Conservation (phyloP, 148 eudicot species). For the Dysphania ambrosioides region DNA sequence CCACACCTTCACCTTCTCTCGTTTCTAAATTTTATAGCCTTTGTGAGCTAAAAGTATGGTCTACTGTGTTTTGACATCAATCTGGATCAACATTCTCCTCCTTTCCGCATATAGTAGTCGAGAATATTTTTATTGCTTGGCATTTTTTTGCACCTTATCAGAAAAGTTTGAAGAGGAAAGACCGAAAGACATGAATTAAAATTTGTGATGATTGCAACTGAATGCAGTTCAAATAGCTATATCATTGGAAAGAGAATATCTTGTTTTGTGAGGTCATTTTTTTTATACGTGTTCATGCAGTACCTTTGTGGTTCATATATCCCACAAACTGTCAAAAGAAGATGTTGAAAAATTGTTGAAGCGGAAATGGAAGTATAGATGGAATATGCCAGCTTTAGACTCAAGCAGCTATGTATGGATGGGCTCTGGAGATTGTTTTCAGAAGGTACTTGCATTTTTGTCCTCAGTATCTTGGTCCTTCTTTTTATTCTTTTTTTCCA, state of each 20-base stretch:
- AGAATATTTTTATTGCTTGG: background rate
- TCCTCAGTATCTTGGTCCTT: background rate
- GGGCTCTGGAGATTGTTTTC: slow-evolving; percentile 59
- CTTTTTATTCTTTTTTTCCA: background rate
- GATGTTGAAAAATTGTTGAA: slow-evolving; percentile 49
- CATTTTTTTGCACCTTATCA: background rate
- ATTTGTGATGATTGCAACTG: slow-evolving; percentile 1
- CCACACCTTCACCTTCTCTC: background rate
- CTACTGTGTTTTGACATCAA: background rate
- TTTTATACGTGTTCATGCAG: slow-evolving; percentile 39
- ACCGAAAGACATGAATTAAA: background rate
- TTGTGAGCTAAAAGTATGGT: background rate
- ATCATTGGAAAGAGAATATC: background rate
- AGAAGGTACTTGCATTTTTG: slow-evolving; percentile 40
- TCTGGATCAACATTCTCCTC: background rate
- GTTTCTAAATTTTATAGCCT: slow-evolving; percentile 2
- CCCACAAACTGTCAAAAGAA: slow-evolving; percentile 42
- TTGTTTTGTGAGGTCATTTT: slow-evolving; percentile 9
- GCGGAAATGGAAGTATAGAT: slow-evolving; percentile 65
- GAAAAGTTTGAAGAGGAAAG: background rate
- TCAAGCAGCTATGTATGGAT: slow-evolving; percentile 59
- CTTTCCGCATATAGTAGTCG: background rate
- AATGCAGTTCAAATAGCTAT: background rate
- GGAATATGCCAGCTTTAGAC: slow-evolving; percentile 66
- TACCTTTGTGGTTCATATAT: slow-evolving; percentile 55